A percentile compares a stretch with the other conserved stretches of the same genome.
Evolutionary conservation across 2,329 filamentous ascomycete genomes (phyloP).

Genomic region (Hirsutella rhossiliensis): DNA sequence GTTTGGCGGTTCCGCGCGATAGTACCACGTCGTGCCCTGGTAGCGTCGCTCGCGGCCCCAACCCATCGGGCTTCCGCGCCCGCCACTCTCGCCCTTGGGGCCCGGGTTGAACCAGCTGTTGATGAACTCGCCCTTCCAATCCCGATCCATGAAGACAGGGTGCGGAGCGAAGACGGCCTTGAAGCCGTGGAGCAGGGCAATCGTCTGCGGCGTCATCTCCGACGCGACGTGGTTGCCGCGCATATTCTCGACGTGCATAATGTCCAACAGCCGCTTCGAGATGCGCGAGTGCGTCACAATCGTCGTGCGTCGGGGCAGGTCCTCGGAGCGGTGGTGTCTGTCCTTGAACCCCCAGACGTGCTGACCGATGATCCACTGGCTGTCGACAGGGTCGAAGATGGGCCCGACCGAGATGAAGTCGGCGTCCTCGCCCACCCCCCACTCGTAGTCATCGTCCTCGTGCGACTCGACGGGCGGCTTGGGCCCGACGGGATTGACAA

Average conservation of each 20-base stretch:
- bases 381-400: conserved; percentile 64
- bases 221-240: conserved; percentile 65
- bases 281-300: conserved; percentile 67
- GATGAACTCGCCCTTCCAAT: conserved; percentile 47
- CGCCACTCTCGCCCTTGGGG: conserved; percentile 39
- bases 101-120: conserved; percentile 50
- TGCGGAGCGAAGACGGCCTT: conserved; percentile 71
- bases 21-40: conserved; percentile 50
- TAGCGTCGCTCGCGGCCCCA: conserved; percentile 47
- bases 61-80: conserved; percentile 43
- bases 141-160: conserved; percentile 67
- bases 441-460: conserved; percentile 55
- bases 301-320: conserved; percentile 61
- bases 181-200: conserved; percentile 63
- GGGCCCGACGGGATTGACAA: conserved; percentile 50
- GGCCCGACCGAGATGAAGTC: conserved; percentile 65
- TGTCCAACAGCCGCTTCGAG: conserved; percentile 57
- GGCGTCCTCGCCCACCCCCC: conserved; percentile 66
- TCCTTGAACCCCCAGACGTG: conserved; percentile 57
- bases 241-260: conserved; percentile 68
- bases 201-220: conserved; percentile 67
- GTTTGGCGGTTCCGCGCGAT: conserved; percentile 42
- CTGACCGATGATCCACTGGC: conserved; percentile 59
- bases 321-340: conserved; percentile 31
- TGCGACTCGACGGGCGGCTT: conserved; percentile 46